A percentile compares a stretch with the other conserved stretches of the same genome.
Evolutionary conservation across 78 protist genomes (phyloP).

Genomic region (Dictyostelium capitatum): DNA sequence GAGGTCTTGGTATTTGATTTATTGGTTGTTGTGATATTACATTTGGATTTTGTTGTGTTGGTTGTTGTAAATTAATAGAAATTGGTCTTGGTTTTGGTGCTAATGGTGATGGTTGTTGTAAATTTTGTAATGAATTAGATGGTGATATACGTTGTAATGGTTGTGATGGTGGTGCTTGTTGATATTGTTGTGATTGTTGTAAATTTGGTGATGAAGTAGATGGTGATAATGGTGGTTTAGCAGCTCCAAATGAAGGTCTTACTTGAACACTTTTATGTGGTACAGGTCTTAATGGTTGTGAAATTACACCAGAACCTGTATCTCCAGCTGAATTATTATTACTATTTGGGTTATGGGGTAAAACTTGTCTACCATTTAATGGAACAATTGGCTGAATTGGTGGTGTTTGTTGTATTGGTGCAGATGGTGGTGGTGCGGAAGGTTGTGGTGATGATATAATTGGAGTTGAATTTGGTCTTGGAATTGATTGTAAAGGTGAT

Average conservation of each 20-base stretch:
- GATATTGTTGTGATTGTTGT: background rate
- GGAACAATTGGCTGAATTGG: background rate
- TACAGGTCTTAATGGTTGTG: constrained; percentile 7
- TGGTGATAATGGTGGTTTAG: background rate
- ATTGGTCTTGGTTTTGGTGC: constrained; percentile 8
- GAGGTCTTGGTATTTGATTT: background rate
- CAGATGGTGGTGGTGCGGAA: constrained; percentile 4
- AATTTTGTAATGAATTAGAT: background rate
- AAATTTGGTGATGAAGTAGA: background rate
- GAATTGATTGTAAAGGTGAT: background rate
- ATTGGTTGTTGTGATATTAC: background rate
- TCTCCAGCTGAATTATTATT: background rate
- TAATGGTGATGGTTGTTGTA: background rate
- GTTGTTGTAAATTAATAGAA: background rate
- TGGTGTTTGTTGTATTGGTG: constrained; percentile 1
- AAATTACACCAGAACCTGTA: background rate
- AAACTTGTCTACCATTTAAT: background rate
- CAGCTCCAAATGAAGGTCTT: background rate
- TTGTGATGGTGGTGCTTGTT: background rate
- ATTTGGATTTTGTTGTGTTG: background rate
- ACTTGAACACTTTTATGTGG: constrained; percentile 8
- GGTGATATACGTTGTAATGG: background rate
- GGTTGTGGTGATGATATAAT: background rate
- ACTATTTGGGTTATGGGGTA: constrained; percentile 12
- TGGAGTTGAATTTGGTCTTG: background rate